Percentiles rank a stretch among this genome's conserved stretches.
Evolutionary conservation across 768 basidiomycete species (phyloP).

Genomic region (Tylopilus vinaceipallidus): DNA sequence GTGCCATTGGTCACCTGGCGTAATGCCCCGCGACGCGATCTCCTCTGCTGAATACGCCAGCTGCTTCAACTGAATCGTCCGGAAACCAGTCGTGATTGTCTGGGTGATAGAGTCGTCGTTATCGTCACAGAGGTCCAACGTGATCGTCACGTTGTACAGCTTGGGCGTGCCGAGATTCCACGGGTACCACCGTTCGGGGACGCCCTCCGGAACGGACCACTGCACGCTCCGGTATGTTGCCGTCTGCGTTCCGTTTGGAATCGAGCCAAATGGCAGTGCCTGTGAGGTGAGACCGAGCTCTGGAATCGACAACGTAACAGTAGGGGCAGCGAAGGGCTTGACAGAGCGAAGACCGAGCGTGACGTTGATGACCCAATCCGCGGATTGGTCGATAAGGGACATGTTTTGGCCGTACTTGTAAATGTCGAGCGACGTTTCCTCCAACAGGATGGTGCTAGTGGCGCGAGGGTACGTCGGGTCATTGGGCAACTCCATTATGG

Average conservation of each 20-base stretch:
- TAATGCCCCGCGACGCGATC: constrained; percentile 46
- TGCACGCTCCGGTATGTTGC: constrained; percentile 42
- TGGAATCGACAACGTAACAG: constrained; percentile 43
- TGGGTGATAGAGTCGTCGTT: constrained; percentile 34
- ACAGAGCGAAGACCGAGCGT: constrained; percentile 49
- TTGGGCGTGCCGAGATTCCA: constrained; percentile 54
- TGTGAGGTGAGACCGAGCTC: constrained; percentile 44
- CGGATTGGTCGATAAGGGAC: constrained; percentile 41
- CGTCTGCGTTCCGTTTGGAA: constrained; percentile 20
- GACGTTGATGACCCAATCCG: constrained; percentile 56
- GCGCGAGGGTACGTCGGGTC: constrained; percentile 23
- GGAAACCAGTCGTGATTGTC: constrained; percentile 51
- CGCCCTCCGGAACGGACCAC: constrained; percentile 45
- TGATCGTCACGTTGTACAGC: constrained; percentile 50
- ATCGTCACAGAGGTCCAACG: constrained; percentile 30
- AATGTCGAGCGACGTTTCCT: constrained; percentile 54
- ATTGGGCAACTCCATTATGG: constrained; percentile 19
- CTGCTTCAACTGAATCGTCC: constrained; percentile 54
- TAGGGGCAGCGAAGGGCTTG: constrained; percentile 31
- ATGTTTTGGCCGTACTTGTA: constrained; percentile 51
- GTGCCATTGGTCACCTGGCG: constrained; percentile 60
- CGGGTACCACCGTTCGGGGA: constrained; percentile 54
- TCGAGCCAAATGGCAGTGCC: constrained; percentile 21
- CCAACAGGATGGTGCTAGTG: constrained; percentile 40
- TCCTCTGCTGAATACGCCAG: constrained; percentile 45